Base-by-base conservation (phyloP, 1,139 yeast genomes). In the Hyphopichia khmerensis region DNA sequence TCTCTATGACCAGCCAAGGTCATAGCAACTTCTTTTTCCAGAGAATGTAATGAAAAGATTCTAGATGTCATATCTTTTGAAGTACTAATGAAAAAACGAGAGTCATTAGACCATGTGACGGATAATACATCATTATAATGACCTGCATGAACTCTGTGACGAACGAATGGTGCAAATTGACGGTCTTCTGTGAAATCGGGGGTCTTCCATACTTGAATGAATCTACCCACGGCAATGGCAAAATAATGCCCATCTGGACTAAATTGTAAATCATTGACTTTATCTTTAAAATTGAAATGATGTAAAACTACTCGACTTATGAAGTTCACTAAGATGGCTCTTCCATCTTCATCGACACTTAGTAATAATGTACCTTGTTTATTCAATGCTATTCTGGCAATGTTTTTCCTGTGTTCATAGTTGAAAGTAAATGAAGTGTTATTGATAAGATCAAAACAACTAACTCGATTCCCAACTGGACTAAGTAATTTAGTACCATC, bases 151-250 rank as follows among this genome's bases (percentile, higher is more conserved):
- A 87, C 79, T 55, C 96, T 75, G 62, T 88, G 90, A 51, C 96
- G 84, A 34, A 93, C 87, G 65, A 93, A 95, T 14, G 99, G 99
- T 1, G 96, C 95, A 75, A 95, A 93, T 60, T 90, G 97, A 49
- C 96, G 74, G 49, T 79, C 84, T 52, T 84, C 87, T 2, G 80
- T 68, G 31, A 75, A 72, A 40, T 80, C 83, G 0, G 98, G 98
- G 1, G 98, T 89, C 55, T 81, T 84, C 99, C 99, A 93, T 11
- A 93, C 87, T 60, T 95, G 98, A 21, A 93, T 69, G 46, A 87
- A 85, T 53, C 96, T 71, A 5, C 88, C 91, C 33, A 83, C 73
- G 2, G 96, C 96, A 34, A 90, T 78, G 11, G 97, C 97, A 66
- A 95, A 90, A 56, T 82, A 80, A 38, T 73, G 75, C 2, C 99